Conservation (phyloP, 805 yeast species). For the Candida dendrica region DNA sequence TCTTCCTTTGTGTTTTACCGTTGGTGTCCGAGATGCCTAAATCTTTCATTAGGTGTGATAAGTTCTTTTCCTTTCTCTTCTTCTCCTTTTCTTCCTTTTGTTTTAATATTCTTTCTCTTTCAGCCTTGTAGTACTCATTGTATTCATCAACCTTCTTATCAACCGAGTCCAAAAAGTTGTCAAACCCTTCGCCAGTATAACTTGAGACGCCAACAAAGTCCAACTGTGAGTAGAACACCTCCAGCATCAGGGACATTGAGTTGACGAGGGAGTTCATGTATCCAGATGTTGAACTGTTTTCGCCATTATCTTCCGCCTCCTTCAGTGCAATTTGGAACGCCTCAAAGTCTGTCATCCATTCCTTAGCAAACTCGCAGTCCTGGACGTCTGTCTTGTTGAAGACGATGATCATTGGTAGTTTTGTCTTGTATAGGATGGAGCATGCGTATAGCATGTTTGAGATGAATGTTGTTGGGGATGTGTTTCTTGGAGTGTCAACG, state of each 20-base stretch:
- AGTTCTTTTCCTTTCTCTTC: conserved; percentile 59
- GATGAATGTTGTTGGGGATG: conserved; percentile 94
- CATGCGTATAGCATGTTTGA: conserved; percentile 98
- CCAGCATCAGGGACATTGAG: conserved; percentile 92
- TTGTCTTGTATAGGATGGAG: conserved; percentile 91
- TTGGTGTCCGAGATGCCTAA: conserved; percentile 51
- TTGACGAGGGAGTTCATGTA: conserved; percentile 92
- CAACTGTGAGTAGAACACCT: conserved; percentile 88
- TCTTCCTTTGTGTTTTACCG: conserved; percentile 21
- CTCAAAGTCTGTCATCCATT: conserved; percentile 98
- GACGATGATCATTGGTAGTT: conserved; percentile 92
- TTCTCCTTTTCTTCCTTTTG: conserved; percentile 73
- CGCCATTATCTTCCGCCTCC: conserved; percentile 61
- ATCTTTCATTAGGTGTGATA: conserved; percentile 77
- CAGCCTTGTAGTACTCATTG: conserved; percentile 73
- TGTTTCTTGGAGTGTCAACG: conserved; percentile 91
- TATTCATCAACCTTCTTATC: conserved; percentile 84
- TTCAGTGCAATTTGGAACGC: conserved; percentile 74
- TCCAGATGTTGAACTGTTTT: conserved; percentile 60
- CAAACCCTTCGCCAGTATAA: conserved; percentile 90
- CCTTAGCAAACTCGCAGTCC: conserved; percentile 80
- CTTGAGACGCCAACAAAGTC: conserved; percentile 93
- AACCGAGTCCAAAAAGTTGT: conserved; percentile 79
- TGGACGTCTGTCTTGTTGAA: conserved; percentile 91
- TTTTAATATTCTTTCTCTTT: conserved; percentile 73